phyloP scores from a whole-genome alignment of 768 basidiomycete genomes.

The Hygrocybe punicea region DNA sequence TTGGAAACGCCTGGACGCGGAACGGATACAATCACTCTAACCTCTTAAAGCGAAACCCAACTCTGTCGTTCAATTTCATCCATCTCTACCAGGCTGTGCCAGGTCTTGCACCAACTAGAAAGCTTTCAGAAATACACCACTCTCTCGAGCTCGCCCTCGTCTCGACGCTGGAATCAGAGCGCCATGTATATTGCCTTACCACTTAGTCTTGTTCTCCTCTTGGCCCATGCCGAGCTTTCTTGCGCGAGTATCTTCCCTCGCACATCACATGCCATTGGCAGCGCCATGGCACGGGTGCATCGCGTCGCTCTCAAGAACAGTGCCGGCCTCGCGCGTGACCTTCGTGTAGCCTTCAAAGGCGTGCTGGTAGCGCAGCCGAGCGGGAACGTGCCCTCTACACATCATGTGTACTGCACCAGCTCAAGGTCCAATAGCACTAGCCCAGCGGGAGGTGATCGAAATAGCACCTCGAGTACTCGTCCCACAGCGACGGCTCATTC shows the following conservation, averaged over 20 bases:
- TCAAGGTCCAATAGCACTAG: constrained; percentile 24
- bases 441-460: constrained; percentile 16
- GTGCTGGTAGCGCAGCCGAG: constrained; percentile 44
- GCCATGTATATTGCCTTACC: constrained; percentile 19
- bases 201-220: constrained; percentile 37
- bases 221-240: constrained; percentile 27
- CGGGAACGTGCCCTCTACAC: constrained; percentile 9
- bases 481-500: neutral
- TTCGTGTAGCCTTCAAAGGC: constrained; percentile 61
- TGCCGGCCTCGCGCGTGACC: constrained; percentile 60
- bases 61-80: neutral
- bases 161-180: neutral
- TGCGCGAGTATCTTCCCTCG: constrained; percentile 38
- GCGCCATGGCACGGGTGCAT: constrained; percentile 47
- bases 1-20: constrained; percentile 1
- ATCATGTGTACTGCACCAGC: constrained; percentile 41
- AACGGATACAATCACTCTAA: neutral
- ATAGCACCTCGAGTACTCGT: constrained; percentile 12
- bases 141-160: neutral
- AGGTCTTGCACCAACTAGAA: neutral
- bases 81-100: neutral
- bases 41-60: too few relatives aligned
- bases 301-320: constrained; percentile 56
- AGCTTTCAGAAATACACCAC: too few relatives aligned
- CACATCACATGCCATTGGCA: constrained; percentile 5